Evolutionary conservation across 192 early-diverging fungal genomes (phyloP), one percentile per base, ranked within the genome.

Genomic region (Coemansia sp.): DNA sequence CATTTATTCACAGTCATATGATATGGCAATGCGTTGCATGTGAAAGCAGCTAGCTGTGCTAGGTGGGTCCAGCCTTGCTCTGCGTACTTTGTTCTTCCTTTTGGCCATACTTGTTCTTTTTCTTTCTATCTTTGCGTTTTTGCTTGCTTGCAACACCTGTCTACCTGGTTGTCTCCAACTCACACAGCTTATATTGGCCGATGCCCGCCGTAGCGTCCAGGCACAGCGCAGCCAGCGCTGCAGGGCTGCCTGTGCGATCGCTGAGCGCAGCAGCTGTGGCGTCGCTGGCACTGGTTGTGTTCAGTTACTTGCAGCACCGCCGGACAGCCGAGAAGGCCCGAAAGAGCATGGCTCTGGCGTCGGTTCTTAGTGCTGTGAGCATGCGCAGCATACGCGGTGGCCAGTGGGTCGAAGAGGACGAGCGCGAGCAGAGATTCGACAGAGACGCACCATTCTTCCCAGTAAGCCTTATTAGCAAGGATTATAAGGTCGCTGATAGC

Each of bases 401-500:
- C 7, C 67, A 63, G 53, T 80, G 76, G 76, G 69, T 67, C 10
- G 70, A 73, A 34, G 37, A 26, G 12, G 70, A 72, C 48, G 76
- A 73, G 67, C 76, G 76, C 56, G 76, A 80, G 60, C 62, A 57
- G 50, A 63, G 63, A 39, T 70, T 80, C 34, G 76, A 80, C 39
- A 72, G 39, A 3, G 76, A 80, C 42, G 70, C 76, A 12, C 48
- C 53, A 27, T 54, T 60, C 58, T 80, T 80, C 32, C 62, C 68
- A 4, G 52, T 58, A 4, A 34, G 26, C 8, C 67, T 70, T 0
- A 37, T 53, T 8, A 61, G 53, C 61, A 63, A 53, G 22, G 48
- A 50, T 19, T 32, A 42, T 38, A 17, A 12, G 55, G 22, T 43
- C 52, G 17, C 22, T 40, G 37, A 42, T 8, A 19, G 18, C 7